phyloP scores from a whole-genome alignment of 2,329 filamentous ascomycete genomes.

The Didymella segeticola region DNA sequence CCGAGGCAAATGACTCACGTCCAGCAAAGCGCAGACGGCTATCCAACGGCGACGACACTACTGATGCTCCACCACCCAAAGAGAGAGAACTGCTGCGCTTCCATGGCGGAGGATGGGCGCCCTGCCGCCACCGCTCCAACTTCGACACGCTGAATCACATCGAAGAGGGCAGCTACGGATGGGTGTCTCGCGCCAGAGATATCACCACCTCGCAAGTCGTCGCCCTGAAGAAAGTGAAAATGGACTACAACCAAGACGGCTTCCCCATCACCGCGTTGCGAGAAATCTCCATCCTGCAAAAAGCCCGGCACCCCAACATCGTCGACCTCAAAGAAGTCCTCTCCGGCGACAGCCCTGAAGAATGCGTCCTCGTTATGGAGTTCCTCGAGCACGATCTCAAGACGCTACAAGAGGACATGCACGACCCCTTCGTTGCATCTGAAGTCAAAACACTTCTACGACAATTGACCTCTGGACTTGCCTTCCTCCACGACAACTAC shows the following conservation, averaged over 20 bases:
- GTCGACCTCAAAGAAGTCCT: conserved; percentile 85
- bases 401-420: conserved; percentile 90
- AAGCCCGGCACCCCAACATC: conserved; percentile 81
- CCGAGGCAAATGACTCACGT: conserved; percentile 28
- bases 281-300: conserved; percentile 89
- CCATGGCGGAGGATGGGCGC: conserved; percentile 70
- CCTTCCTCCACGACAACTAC: conserved; percentile 87
- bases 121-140: conserved; percentile 79
- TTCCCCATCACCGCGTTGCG: conserved; percentile 91
- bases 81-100: conserved; percentile 71
- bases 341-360: conserved; percentile 68
- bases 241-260: conserved; percentile 76
- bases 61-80: conserved; percentile 35
- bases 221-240: conserved; percentile 91
- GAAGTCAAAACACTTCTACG: conserved; percentile 90
- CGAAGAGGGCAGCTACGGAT: conserved; percentile 95
- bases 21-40: conserved; percentile 69
- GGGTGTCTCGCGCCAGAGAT: conserved; percentile 85
- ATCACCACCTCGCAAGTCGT: conserved; percentile 78
- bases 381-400: conserved; percentile 98
- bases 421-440: conserved; percentile 88
- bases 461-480: conserved; percentile 80
- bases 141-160: conserved; percentile 96
- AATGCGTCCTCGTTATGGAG: conserved; percentile 93
- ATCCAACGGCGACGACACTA: conserved; percentile 53